Percentiles rank a stretch among this genome's conserved stretches.
These are phyloP conservation scores for Aciculoconidium aculeatum DNA, from an alignment of 805 yeast genomes.

Conservation along the genomic window DNA sequence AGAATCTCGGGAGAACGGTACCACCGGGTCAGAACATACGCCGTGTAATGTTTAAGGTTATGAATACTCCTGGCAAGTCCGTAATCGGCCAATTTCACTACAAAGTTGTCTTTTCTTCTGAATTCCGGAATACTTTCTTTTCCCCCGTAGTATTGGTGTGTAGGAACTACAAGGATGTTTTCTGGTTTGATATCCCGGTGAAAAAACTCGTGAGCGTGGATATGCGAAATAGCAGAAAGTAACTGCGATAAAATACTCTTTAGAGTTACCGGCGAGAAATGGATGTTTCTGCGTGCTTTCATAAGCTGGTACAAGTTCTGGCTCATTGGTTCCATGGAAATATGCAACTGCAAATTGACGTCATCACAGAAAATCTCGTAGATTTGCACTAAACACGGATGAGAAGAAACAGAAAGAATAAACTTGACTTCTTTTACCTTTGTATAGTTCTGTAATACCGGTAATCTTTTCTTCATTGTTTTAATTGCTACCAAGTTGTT, in stretches of 20 bases:
- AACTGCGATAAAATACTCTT: constrained; percentile 68
- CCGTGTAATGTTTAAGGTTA: constrained; percentile 55
- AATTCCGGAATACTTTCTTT: constrained; percentile 32
- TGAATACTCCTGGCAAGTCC: constrained; percentile 64
- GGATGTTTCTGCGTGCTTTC: constrained; percentile 48
- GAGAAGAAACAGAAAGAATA: constrained; percentile 62
- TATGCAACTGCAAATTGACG: constrained; percentile 53
- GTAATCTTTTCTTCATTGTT: constrained; percentile 57
- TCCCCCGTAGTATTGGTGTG: constrained; percentile 47
- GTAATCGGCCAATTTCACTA: constrained; percentile 74
- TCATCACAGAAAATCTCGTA: constrained; percentile 77
- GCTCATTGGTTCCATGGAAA: constrained; percentile 86
- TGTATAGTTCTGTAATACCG: constrained; percentile 24
- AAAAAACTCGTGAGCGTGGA: constrained; percentile 61
- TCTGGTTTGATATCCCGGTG: constrained; percentile 96
- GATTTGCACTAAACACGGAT: constrained; percentile 65
- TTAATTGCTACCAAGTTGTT: constrained; percentile 67
- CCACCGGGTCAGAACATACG: constrained; percentile 82
- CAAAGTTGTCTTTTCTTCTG: constrained; percentile 41
- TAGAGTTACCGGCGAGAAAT: constrained; percentile 53
- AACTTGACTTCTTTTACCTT: constrained; percentile 61
- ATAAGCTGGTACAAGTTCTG: constrained; percentile 76
- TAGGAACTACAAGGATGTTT: constrained; percentile 67
- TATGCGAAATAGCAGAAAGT: constrained; percentile 73
- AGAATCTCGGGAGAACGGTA: constrained; percentile 79